Base-by-base conservation (phyloP, 108 stramenopile genomes). In the Cylindrotheca closterium region DNA sequence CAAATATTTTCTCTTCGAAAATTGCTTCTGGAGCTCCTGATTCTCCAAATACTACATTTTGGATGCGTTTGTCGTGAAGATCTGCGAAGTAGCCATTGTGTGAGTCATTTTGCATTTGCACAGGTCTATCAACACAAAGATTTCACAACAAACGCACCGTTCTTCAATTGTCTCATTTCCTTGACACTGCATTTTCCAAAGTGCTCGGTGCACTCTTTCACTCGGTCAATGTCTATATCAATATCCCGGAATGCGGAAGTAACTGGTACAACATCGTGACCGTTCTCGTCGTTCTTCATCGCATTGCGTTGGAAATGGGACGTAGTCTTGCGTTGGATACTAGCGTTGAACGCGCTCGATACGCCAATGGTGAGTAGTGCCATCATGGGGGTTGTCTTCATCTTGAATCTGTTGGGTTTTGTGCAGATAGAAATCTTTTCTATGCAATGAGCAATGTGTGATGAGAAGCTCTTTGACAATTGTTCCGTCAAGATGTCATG, bases 101-200 rank as follows among this genome's bases (percentile, higher is more conserved):
- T n/a, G n/a, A n/a, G n/a, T n/a, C n/a, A 18, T 0, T 47, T 15
- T 47, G 17, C n/a, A 18, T 47, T 15, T 47, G 17, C 3, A 24
- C 10, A 5, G 2, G 30, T 55, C 22, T 8, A 50, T 8, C 8
- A 45, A 45, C 45, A 45, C 45, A 45, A 15, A 45, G 17, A 17
- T 15, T 45, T 17, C 8, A 15, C 17, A 8, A 17, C 45, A 17
- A 0, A 63, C 70, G 33, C 48, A 71, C 70, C 70, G 3, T 71
- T 60, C 23, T 52, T 56, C 37, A 56, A 18, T n/a, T 63, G 29
- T 26, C 58, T 42, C 25, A 71, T 4, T 26, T 71, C 70, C 3
- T 63, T 51, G 29, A 63, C 61, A 21, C 55, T 25, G 31, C 60
- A 71, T 27, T 63, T 63, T 23, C 70, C 70, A 71, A 71, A 56